These are phyloP conservation scores for Chaetoceros muelleri DNA, from an alignment of 108 stramenopile genomes.

Conservation along the genomic window DNA sequence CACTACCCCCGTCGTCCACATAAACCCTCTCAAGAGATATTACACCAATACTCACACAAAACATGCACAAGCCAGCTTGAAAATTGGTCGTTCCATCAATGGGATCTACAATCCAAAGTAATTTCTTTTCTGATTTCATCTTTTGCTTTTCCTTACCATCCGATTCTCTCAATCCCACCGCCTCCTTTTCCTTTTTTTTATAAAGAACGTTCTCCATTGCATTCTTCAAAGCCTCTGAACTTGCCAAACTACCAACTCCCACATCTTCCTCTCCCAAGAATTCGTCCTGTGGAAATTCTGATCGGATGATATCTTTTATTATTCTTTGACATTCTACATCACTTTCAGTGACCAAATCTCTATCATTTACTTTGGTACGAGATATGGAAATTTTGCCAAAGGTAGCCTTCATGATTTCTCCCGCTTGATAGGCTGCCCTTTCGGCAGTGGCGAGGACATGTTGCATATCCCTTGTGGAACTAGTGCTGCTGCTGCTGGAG, in stretches of 20 bases:
- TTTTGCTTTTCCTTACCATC: slow-evolving; percentile 10
- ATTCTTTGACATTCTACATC: slow-evolving; percentile 30
- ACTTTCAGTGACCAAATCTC: slow-evolving; percentile 41
- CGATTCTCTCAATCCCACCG: not conserved
- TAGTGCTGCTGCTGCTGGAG: too few relatives aligned
- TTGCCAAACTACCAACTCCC: slow-evolving; percentile 27
- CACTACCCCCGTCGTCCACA: too few relatives aligned
- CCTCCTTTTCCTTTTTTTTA: too few relatives aligned
- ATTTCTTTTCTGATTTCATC: too few relatives aligned
- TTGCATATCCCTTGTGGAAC: slow-evolving; percentile 8
- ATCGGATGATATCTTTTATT: slow-evolving; percentile 35
- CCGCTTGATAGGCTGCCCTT: slow-evolving; percentile 26
- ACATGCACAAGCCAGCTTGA: slow-evolving; percentile 48
- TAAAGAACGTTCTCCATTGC: slow-evolving; percentile 14
- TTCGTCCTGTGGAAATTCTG: slow-evolving; percentile 40
- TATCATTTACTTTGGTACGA: slow-evolving; percentile 25
- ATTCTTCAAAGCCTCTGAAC: slow-evolving; percentile 29
- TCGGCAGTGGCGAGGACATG: slow-evolving; percentile 8
- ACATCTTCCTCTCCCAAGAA: slow-evolving; percentile 76
- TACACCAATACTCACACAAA: slow-evolving; percentile 56
- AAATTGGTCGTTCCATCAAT: slow-evolving; percentile 76
- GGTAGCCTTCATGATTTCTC: slow-evolving; percentile 16
- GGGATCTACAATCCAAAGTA: slow-evolving; percentile 63
- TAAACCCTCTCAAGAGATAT: too few relatives aligned
- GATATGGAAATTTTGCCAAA: slow-evolving; percentile 23